Evolutionary conservation across 2,329 filamentous ascomycete species (phyloP).

Genomic region (Fusarium sterilihyphosum): DNA sequence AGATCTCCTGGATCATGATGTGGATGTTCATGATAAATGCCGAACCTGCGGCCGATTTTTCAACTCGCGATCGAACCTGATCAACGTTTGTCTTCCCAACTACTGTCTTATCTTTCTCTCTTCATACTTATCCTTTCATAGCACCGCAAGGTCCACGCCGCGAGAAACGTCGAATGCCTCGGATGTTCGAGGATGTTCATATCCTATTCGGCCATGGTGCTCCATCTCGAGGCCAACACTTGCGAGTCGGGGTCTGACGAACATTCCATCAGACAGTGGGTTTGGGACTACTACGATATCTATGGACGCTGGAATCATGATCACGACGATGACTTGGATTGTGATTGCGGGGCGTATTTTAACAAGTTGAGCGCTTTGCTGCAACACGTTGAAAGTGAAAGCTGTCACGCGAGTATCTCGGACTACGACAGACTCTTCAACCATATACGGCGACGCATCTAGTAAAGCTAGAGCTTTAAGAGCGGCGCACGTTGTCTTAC

Average conservation of each 20-base stretch:
- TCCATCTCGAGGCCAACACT: constrained; percentile 38
- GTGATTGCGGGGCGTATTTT: constrained; percentile 25
- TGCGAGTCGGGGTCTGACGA: constrained; percentile 25
- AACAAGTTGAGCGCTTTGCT: constrained; percentile 30
- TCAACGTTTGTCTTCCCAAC: constrained; percentile 3
- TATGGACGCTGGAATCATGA: constrained; percentile 1
- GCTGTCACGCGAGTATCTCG: constrained; percentile 7
- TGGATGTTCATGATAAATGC: constrained; percentile 26
- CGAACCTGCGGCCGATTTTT: constrained; percentile 9
- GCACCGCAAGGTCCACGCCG: constrained; percentile 31
- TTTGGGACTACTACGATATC: constrained; percentile 29
- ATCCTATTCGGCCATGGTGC: constrained; percentile 36
- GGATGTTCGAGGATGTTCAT: constrained; percentile 30
- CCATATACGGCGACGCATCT: rapidly evolving
- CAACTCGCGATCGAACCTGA: constrained; percentile 11
- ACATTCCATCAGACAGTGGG: constrained; percentile 2
- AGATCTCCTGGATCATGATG: constrained; percentile 4
- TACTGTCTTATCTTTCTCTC: too few relatives aligned
- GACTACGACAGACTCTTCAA: rapidly evolving
- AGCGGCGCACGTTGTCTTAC: neutral
- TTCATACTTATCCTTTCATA: neutral
- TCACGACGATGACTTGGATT: constrained; percentile 20
- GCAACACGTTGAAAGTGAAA: constrained; percentile 40
- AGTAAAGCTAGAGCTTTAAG: neutral
- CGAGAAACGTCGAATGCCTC: constrained; percentile 19